Evolutionary conservation across 176 grass and related monocot species (phyloP), one percentile per base, ranked within the genome.

Genomic region (Microstegium vimineum): DNA sequence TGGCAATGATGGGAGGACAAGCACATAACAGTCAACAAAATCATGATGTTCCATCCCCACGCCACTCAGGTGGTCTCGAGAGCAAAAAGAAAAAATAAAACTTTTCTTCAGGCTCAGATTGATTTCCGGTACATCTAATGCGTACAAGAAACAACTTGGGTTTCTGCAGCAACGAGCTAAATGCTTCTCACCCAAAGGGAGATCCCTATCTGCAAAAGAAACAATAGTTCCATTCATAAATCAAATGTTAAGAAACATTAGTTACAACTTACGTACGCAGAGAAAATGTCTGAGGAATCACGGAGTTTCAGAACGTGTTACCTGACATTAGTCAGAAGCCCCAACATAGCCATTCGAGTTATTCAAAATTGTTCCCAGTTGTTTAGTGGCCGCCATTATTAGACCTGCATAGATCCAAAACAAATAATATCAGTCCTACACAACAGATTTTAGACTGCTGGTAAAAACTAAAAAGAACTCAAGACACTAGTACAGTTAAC

Each of bases 341-440:
- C 70, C 76, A 69, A 34, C 33, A 20, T 80, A 78, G 63, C 87
- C 86, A 83, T 88, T 84, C 33, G 74, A 75, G 64, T 17, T 64
- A 87, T 40, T 81, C 3, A 57, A n/a, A 65, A 61, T 35, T 78
- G 60, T 32, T 68, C 86, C 79, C 57, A 98, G 66, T 49, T 80
- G 93, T 67, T 90, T 87, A 26, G 80, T 93, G 22, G 89, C 96
- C 6, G 96, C 96, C 93, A 91, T 76, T 91, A 98, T 95, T 54
- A 98, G 87, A 87, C 96, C 96, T 98, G 72, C 12, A 30, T 54
- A 74, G 10, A 54, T 23, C 17, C 18, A 20, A 34, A 14, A 54
- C 30, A 34, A 34, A 54, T 34, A 94, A 79, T 92, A 97, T 97
- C 52, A 97, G 86, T 86, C 90, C 80, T 97, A 63, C 32, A 46